These are phyloP conservation scores for Phyllosticta citrichinensis DNA, from an alignment of 2,329 filamentous ascomycete species.

Conservation along the genomic window DNA sequence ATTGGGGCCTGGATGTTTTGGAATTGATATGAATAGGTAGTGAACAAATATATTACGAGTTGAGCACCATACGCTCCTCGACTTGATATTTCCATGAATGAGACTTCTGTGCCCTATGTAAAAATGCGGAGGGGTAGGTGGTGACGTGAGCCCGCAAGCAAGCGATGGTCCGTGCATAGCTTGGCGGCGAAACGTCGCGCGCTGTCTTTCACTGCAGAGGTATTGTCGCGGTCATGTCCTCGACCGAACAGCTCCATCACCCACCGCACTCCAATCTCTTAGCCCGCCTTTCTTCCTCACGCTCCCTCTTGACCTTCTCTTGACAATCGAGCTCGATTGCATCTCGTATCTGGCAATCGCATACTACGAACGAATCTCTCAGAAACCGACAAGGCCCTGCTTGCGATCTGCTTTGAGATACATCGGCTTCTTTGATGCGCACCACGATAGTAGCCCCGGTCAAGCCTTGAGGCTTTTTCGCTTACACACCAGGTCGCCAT, in stretches of 20 bases:
- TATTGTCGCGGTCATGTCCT: background rate
- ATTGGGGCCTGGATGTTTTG: conserved; percentile 1
- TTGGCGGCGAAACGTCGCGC: conserved; percentile 8
- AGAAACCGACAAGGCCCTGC: background rate
- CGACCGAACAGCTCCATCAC: background rate
- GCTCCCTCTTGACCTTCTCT: background rate
- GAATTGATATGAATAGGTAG: background rate
- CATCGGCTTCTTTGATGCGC: conserved; percentile 6
- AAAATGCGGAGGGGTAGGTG: background rate
- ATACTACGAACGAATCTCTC: background rate
- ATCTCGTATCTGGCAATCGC: background rate
- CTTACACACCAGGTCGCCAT: conserved; percentile 24
- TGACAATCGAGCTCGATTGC: background rate
- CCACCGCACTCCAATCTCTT: background rate
- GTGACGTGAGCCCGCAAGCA: background rate
- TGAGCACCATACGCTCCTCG: conserved; percentile 3
- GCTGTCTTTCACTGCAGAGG: conserved; percentile 3
- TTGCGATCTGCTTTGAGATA: background rate
- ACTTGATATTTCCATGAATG: background rate
- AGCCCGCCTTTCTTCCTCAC: background rate
- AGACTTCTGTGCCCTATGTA: background rate
- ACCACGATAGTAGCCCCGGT: background rate
- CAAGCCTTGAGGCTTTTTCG: conserved; percentile 7
- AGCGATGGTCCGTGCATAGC: background rate
- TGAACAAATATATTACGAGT: background rate